Percentiles rank a stretch among this genome's conserved stretches.
These are phyloP conservation scores for Calonectria pauciramosa DNA, from an alignment of 2,329 filamentous ascomycete species.

Conservation along the genomic window DNA sequence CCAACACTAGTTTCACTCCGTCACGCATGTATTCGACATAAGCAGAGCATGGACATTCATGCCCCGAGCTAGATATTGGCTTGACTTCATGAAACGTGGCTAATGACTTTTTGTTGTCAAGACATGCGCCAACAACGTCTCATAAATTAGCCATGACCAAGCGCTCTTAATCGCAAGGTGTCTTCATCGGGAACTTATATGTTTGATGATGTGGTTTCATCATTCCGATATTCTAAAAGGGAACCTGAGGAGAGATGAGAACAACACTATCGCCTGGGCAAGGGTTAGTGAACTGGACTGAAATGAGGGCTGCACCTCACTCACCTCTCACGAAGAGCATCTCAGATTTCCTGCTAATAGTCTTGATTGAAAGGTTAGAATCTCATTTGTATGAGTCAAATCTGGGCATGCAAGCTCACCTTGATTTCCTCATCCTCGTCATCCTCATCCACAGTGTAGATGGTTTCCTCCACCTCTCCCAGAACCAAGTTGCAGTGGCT, in stretches of 20 bases:
- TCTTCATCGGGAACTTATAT: background rate
- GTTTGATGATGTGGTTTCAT: constrained; percentile 6
- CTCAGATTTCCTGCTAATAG: constrained; percentile 95
- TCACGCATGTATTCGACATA: background rate
- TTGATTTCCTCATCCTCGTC: constrained; percentile 85
- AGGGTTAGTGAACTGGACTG: constrained; percentile 38
- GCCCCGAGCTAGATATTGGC: background rate
- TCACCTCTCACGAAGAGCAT: constrained; percentile 98
- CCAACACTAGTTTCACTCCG: background rate
- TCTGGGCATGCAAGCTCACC: constrained; percentile 59
- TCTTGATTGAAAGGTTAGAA: constrained; percentile 65
- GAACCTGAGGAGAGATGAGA: constrained; percentile 75
- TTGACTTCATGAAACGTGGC: background rate
- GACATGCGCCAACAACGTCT: background rate
- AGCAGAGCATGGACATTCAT: background rate
- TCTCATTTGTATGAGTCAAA: background rate
- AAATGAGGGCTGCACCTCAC: constrained; percentile 42
- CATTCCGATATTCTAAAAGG: constrained; percentile 49
- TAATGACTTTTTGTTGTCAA: background rate
- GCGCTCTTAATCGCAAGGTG: background rate
- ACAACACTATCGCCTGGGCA: constrained; percentile 78
- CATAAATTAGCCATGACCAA: background rate
- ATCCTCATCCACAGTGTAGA: constrained; percentile 94
- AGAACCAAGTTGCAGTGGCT: constrained; percentile 98
- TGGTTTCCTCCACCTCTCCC: constrained; percentile 96